Conservation (phyloP, 169 alveolate species). For the Sarcocystis neurona region DNA sequence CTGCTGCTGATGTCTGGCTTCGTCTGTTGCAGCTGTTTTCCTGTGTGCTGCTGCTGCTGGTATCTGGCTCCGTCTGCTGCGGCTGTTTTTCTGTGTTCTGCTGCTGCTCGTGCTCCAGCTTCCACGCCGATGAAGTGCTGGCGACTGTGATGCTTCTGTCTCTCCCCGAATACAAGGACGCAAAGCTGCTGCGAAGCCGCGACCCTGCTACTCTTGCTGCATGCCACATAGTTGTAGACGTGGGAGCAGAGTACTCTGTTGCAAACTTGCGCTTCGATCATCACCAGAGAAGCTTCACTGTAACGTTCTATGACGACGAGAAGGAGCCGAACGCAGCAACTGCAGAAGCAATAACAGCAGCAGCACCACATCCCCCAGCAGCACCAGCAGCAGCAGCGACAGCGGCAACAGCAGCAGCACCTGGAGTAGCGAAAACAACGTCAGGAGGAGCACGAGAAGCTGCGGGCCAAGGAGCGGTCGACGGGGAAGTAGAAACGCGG, state of each 20-base stretch:
- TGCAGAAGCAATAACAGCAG: too few relatives aligned
- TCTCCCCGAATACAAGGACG: slow-evolving; percentile 78
- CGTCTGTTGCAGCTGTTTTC: too few relatives aligned
- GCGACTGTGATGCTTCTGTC: slow-evolving; percentile 72
- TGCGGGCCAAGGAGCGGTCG: background rate
- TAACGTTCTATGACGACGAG: slow-evolving; percentile 70
- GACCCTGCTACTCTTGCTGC: slow-evolving; percentile 79
- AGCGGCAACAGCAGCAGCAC: too few relatives aligned
- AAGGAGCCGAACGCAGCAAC: background rate
- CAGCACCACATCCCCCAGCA: too few relatives aligned
- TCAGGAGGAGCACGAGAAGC: too few relatives aligned
- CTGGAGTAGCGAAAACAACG: too few relatives aligned
- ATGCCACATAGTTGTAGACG: slow-evolving; percentile 90
- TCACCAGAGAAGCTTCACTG: slow-evolving; percentile 87
- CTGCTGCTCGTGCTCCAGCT: background rate
- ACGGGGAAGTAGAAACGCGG: background rate
- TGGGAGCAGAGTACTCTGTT: slow-evolving; percentile 86
- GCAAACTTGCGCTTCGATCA: slow-evolving; percentile 86
- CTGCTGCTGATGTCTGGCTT: too few relatives aligned
- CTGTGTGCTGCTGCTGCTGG: too few relatives aligned
- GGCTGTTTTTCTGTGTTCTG: background rate
- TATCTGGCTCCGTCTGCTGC: too few relatives aligned
- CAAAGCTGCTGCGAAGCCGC: slow-evolving; percentile 85
- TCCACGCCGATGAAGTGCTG: slow-evolving; percentile 41
- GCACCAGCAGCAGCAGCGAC: too few relatives aligned